A percentile compares a stretch with the other conserved stretches of the same genome.
These are phyloP conservation scores for Tolypocladium inflatum DNA, from an alignment of 2,329 filamentous ascomycete genomes.

Conservation along the genomic window DNA sequence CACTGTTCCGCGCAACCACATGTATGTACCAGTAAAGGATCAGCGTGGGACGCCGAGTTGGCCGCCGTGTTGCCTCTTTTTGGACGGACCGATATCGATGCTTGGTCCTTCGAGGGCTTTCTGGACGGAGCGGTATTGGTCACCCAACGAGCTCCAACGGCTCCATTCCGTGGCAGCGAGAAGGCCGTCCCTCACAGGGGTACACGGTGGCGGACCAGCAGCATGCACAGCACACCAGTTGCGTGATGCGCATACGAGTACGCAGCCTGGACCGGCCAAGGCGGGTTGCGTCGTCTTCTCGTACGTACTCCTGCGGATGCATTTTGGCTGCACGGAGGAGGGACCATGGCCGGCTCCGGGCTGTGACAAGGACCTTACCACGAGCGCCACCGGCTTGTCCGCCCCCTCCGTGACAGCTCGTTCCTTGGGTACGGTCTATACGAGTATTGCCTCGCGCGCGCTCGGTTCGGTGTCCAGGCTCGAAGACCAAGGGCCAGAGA, in stretches of 20 bases:
- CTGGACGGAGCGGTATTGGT: background rate
- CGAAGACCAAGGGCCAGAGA: background rate
- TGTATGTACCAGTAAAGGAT: background rate
- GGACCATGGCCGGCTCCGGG: too few species aligned
- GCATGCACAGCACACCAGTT: background rate
- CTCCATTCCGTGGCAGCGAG: background rate
- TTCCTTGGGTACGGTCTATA: background rate
- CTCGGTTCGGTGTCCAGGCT: background rate
- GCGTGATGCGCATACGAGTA: background rate
- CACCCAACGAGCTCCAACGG: background rate
- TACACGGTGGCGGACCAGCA: background rate
- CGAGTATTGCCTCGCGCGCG: background rate
- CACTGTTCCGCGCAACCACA: background rate
- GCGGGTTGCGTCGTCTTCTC: background rate
- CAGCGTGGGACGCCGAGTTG: background rate
- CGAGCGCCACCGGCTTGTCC: too few species aligned
- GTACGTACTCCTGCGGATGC: background rate
- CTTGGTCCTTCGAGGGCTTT: background rate
- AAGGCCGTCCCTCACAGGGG: background rate
- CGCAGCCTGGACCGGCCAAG: background rate
- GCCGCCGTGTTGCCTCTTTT: background rate
- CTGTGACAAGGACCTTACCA: too few species aligned
- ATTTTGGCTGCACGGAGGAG: background rate
- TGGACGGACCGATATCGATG: background rate
- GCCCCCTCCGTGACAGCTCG: too few species aligned